Evolutionary conservation across 148 eudicot genomes (phyloP).

Genomic region (Dianthus caryophyllus): DNA sequence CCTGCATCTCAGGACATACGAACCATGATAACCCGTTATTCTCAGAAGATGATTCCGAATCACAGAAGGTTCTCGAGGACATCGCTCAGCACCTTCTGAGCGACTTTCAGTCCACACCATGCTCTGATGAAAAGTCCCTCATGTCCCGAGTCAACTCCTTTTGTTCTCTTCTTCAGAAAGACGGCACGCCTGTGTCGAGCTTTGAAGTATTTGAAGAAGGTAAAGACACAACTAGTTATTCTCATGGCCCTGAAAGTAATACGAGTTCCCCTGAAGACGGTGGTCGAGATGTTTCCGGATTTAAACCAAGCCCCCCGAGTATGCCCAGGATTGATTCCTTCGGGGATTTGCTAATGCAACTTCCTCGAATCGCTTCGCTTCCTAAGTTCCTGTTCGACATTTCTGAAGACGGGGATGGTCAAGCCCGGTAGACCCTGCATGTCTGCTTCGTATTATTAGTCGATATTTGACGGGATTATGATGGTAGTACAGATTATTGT

Average conservation of each 20-base stretch:
- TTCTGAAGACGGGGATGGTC: constrained; percentile 56
- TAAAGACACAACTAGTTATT: constrained; percentile 1
- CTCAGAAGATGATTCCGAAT: constrained; percentile 35
- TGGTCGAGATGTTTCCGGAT: constrained; percentile 16
- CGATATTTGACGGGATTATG: not conserved
- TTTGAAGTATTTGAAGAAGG: constrained; percentile 18
- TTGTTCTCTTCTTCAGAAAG: constrained; percentile 54
- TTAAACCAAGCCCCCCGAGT: constrained; percentile 36
- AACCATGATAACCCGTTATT: constrained; percentile 30
- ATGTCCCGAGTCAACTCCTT: constrained; percentile 76
- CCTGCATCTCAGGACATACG: constrained; percentile 41
- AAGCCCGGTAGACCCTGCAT: constrained; percentile 20
- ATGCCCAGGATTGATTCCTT: constrained; percentile 72
- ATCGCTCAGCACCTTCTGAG: constrained; percentile 54
- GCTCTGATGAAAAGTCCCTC: constrained; percentile 64
- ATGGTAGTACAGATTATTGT: not conserved
- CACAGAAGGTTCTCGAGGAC: constrained; percentile 54
- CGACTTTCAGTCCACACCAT: constrained; percentile 41
- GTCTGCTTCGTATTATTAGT: not conserved
- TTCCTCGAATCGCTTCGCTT: constrained; percentile 77
- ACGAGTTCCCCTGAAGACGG: constrained; percentile 22
- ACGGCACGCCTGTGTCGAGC: constrained; percentile 25
- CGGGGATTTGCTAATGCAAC: constrained; percentile 57
- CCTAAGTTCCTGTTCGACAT: constrained; percentile 68
- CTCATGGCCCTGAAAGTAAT: constrained; percentile 7